Evolutionary conservation across 148 eudicot species (phyloP).

Genomic region (Gaultheria prostrata): DNA sequence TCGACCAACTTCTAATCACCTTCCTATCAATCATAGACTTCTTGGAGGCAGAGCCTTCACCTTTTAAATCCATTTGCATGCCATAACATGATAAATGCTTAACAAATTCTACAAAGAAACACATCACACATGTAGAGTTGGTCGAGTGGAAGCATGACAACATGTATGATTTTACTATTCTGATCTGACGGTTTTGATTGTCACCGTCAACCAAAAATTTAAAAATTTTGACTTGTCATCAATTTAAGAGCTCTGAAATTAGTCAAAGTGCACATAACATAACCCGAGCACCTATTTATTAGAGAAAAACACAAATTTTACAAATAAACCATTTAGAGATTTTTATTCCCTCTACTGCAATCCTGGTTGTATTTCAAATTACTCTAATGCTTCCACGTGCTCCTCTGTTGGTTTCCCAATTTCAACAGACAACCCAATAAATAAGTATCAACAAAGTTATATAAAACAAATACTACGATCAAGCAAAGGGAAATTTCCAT

Average conservation of each 20-base stretch:
- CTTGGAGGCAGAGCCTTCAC: background rate
- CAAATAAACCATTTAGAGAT: constrained; percentile 7
- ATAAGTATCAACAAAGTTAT: background rate
- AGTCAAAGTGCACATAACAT: background rate
- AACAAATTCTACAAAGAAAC: constrained; percentile 15
- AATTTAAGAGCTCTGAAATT: no score
- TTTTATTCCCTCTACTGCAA: constrained; percentile 21
- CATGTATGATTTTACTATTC: background rate
- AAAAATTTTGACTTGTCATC: background rate
- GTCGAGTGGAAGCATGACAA: background rate
- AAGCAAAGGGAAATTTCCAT: constrained; percentile 10
- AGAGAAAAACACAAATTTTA: background rate
- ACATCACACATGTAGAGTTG: background rate
- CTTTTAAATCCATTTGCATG: background rate
- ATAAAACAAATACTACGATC: background rate
- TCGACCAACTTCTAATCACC: background rate
- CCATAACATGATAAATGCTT: background rate
- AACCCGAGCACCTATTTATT: background rate
- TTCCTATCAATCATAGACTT: constrained; percentile 10
- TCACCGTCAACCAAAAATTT: background rate
- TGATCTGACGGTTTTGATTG: background rate
- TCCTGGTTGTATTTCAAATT: constrained; percentile 16
- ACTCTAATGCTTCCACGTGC: constrained; percentile 35
- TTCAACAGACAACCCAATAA: constrained; percentile 23
- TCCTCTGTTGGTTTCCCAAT: constrained; percentile 24